phyloP scores from a whole-genome alignment of 345 rosid species.

The Anacardium occidentale region DNA sequence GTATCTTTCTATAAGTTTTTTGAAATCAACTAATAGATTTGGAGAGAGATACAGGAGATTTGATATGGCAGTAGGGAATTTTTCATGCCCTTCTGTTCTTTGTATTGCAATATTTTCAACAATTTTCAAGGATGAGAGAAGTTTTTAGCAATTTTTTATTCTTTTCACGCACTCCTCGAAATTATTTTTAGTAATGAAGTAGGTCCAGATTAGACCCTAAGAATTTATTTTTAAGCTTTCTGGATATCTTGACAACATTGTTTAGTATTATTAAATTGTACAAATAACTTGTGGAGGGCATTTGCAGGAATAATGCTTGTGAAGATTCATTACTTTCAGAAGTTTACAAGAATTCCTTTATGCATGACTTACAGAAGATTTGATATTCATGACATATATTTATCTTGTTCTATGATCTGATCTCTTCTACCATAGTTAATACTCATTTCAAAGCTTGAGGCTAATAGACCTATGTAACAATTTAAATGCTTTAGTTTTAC shows the following conservation, averaged over 20 bases:
- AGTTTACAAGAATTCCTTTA: background rate
- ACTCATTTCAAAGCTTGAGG: background rate
- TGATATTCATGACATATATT: background rate
- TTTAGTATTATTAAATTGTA: background rate
- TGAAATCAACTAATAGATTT: background rate
- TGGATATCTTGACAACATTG: background rate
- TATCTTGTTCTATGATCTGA: background rate
- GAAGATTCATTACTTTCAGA: background rate
- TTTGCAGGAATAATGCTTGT: background rate
- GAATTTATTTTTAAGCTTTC: background rate
- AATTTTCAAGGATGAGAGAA: background rate
- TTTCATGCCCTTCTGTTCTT: background rate
- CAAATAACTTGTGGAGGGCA: background rate
- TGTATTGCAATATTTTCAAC: background rate
- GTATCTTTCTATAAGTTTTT: background rate
- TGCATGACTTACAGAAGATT: background rate
- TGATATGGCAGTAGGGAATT: background rate
- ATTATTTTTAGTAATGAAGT: background rate
- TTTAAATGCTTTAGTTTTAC: too few relatives aligned
- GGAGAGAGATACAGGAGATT: background rate
- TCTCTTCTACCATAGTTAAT: background rate
- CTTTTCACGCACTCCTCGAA: background rate
- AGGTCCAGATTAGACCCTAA: background rate
- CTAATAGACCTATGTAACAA: background rate
- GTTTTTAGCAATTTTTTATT: background rate